Evolutionary conservation across 371 early-diverging fungal species (phyloP).

Genomic region (Mucor piriformis): DNA sequence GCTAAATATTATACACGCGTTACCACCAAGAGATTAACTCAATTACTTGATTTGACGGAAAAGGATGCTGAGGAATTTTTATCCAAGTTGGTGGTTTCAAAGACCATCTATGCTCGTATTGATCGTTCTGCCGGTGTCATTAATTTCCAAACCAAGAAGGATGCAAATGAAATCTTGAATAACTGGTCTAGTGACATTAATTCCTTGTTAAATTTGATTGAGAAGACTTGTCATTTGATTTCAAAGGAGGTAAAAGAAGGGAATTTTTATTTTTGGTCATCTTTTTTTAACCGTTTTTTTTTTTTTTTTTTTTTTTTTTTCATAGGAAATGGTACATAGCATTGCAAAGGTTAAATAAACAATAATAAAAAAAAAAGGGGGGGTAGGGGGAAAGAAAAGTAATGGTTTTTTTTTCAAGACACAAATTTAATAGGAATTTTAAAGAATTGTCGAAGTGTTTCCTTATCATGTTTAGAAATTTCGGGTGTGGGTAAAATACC

Average conservation of each 20-base stretch:
- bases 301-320: background rate
- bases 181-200: conserved; percentile 93
- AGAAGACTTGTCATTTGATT: conserved; percentile 95
- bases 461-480: conserved; percentile 18
- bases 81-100: conserved; percentile 89
- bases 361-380: too few species aligned
- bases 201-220: conserved; percentile 84
- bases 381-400: too few species aligned
- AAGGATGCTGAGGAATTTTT: conserved; percentile 88
- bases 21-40: conserved; percentile 65
- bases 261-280: background rate
- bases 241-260: conserved; percentile 76
- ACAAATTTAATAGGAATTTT: conserved; percentile 20
- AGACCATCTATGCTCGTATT: conserved; percentile 94
- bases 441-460: conserved; percentile 21
- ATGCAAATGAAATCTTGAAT: conserved; percentile 86
- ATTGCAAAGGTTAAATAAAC: conserved; percentile 69
- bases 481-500: conserved; percentile 30
- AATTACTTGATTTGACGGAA: conserved; percentile 51
- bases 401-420: background rate
- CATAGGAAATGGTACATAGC: conserved; percentile 78
- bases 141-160: conserved; percentile 82
- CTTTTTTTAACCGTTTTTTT: background rate
- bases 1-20: conserved; percentile 94
- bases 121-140: conserved; percentile 92